Evolutionary conservation across 306 rosid genomes (phyloP).

Genomic region (Rubus parviflorus): DNA sequence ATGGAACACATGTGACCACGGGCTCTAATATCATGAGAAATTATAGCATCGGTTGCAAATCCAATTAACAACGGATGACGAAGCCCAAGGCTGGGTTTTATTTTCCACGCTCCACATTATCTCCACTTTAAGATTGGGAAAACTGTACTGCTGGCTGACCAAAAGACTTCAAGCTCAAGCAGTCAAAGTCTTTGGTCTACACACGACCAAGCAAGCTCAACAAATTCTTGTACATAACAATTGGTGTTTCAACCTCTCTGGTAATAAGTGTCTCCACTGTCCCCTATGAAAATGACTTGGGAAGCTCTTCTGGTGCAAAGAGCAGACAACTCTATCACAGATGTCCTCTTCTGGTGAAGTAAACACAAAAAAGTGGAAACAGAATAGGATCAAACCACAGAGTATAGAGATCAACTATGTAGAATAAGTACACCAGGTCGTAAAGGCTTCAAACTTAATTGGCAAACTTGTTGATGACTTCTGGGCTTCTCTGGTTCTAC

Average conservation of each 20-base stretch:
- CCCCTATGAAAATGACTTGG: constrained; percentile 35
- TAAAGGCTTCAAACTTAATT: background rate
- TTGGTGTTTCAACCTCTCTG: background rate
- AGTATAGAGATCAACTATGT: background rate
- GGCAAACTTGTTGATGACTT: constrained; percentile 14
- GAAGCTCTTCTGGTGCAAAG: background rate
- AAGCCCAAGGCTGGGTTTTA: background rate
- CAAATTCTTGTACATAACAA: background rate
- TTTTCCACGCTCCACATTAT: background rate
- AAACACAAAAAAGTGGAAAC: constrained; percentile 24
- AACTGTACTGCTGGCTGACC: constrained; percentile 13
- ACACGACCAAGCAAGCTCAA: constrained; percentile 10
- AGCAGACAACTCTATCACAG: constrained; percentile 35
- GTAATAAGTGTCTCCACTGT: constrained; percentile 21
- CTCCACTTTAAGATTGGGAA: background rate
- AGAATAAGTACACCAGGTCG: background rate
- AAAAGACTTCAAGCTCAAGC: background rate
- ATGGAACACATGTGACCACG: no score
- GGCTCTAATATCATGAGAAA: background rate
- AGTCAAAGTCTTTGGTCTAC: constrained; percentile 34
- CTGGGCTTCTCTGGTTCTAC: constrained; percentile 1
- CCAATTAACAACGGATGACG: background rate
- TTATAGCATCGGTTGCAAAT: background rate
- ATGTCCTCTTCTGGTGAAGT: constrained; percentile 12
- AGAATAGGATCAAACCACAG: constrained; percentile 12